Base-by-base conservation (phyloP, 345 rosid genomes). In the Eucalyptus erythrocorys region DNA sequence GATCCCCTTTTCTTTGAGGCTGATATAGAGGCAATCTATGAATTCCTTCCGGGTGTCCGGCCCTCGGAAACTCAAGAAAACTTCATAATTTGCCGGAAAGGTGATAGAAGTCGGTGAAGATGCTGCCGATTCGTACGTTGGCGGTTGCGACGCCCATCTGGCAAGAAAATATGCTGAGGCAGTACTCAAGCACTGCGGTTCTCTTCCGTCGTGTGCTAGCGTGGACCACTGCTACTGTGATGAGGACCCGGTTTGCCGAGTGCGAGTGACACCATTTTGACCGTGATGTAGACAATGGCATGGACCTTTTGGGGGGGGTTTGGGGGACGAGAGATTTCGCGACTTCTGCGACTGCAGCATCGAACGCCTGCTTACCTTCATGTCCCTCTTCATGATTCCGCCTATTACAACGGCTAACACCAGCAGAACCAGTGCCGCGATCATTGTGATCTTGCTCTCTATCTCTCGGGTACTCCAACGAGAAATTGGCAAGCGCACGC, bases 41-140 rank as follows among this genome's bases (percentile, higher is more conserved):
- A 86, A 51, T 16, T 6, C 53, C 21, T 34, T 21, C 10, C 87
- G 71, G 3, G 87, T 86, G 12, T 86, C 87, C 1, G 24, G 11
- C 43, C 87, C 68, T 53, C 87, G 3, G 24, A 86, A 86, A 21
- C 47, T 86, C 47, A 86, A 22, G 87, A 86, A 86, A 34, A 86
- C 87, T 2, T 81, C 85, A 0, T 81, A 81, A 8, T 1, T 47
- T 30, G 0, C 76, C 19, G 10, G 0, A 6, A n/a, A 64, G 37
- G 37, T 14, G 15, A 27, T 0, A n/a, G 37, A n/a, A 13, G 10
- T 4, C 21, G 76, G 76, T 14, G 37, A 13, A 64, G 16, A 13
- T 48, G 2, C 0, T 1, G 16, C 0, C 6, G 50, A 48, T 48
- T 48, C 34, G 71, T 6, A 61, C 0, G 71, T 7, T 30, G 71